A percentile compares a stretch with the other conserved stretches of the same genome.
These are phyloP conservation scores for Nannochloris sp. DNA, from an alignment of 139 green algal species.

Conservation along the genomic window DNA sequence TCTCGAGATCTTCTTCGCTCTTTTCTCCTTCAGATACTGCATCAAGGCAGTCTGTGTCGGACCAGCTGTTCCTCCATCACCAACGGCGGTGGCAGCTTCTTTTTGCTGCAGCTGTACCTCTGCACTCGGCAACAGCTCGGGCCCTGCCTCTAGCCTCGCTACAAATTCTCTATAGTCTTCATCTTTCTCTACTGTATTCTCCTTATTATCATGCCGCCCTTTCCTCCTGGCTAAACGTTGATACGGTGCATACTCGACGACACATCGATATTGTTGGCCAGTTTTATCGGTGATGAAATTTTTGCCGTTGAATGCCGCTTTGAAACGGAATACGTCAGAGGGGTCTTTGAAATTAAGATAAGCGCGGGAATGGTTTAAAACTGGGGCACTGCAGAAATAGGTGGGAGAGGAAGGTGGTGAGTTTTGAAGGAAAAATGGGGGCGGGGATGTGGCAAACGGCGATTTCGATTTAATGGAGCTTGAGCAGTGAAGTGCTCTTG, in stretches of 20 bases:
- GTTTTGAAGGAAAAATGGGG: neutral
- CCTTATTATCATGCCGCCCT: conserved; percentile 42
- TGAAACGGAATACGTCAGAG: conserved; percentile 53
- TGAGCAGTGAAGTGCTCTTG: neutral
- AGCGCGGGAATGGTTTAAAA: conserved; percentile 34
- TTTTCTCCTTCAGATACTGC: conserved; percentile 25
- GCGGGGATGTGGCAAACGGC: neutral
- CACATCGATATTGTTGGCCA: conserved; percentile 28
- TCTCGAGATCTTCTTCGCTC: too few relatives aligned
- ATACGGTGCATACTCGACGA: conserved; percentile 67
- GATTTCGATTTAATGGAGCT: too few relatives aligned
- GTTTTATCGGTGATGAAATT: conserved; percentile 49
- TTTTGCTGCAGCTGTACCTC: conserved; percentile 28
- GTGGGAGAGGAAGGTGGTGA: neutral
- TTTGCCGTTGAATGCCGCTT: conserved; percentile 49
- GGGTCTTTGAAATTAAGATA: conserved; percentile 57
- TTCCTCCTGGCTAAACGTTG: conserved; percentile 43
- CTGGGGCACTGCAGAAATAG: conserved; percentile 33
- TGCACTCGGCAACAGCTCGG: conserved; percentile 31
- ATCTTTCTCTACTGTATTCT: conserved; percentile 65
- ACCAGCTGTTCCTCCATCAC: neutral
- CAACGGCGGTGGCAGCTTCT: neutral
- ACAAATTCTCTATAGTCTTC: conserved; percentile 56
- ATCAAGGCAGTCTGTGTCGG: conserved; percentile 7
- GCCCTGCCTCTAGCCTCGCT: conserved; percentile 35